Evolutionary conservation across 2,329 filamentous ascomycete genomes (phyloP).

Genomic region (Pseudogymnoascus sp.): DNA sequence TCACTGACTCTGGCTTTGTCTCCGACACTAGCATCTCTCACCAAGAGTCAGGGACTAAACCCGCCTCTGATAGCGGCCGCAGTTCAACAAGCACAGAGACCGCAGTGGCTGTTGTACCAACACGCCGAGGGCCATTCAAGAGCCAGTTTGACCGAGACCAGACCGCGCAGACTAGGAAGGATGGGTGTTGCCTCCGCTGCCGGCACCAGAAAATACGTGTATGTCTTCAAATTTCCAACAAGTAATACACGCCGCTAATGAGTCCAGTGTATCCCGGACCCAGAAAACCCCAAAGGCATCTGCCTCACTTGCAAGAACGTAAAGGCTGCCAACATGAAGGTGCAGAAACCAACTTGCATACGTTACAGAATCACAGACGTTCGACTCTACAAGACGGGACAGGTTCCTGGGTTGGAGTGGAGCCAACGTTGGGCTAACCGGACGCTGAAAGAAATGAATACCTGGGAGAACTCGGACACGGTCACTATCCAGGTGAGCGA

Average conservation of each 20-base stretch:
- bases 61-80: background rate
- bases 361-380: constrained; percentile 56
- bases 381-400: constrained; percentile 50
- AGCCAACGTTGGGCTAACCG: constrained; percentile 51
- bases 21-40: background rate
- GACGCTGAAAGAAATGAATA: constrained; percentile 47
- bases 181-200: constrained; percentile 54
- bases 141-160: constrained; percentile 43
- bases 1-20: background rate
- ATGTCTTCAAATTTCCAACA: constrained; percentile 25
- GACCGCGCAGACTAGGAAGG: constrained; percentile 50
- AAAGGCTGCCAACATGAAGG: constrained; percentile 38
- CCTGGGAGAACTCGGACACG: constrained; percentile 47
- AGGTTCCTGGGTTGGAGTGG: constrained; percentile 53
- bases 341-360: constrained; percentile 49
- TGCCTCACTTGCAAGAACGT: constrained; percentile 44
- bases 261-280: constrained; percentile 46
- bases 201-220: constrained; percentile 57
- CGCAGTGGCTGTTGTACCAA: background rate
- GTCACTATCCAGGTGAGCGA: constrained; percentile 46
- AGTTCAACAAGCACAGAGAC: background rate
- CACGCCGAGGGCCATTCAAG: constrained; percentile 45
- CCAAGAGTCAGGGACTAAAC: background rate
- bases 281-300: constrained; percentile 38
- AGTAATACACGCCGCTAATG: background rate